Conservation (phyloP, 2,329 filamentous ascomycete genomes). For the Colletotrichum sp. region DNA sequence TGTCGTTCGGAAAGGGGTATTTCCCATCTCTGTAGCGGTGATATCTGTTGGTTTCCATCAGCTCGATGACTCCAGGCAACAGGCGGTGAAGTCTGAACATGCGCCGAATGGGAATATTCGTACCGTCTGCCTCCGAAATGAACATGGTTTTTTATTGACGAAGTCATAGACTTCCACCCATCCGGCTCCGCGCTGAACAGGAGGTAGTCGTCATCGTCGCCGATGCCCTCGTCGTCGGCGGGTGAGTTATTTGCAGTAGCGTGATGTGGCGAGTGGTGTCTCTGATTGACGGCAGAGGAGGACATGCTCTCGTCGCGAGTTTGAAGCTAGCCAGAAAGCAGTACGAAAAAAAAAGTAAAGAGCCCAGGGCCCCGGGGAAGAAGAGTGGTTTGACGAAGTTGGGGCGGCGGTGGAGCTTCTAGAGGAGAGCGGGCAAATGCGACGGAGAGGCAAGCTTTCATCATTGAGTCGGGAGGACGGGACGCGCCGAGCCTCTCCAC, state of each 20-base stretch:
- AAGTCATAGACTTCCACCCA: background rate
- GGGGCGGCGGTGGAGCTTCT: background rate
- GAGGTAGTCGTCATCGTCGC: background rate
- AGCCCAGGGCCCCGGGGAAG: background rate
- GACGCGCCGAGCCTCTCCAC: background rate
- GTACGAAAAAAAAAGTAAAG: background rate
- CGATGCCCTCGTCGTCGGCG: background rate
- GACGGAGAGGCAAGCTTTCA: background rate
- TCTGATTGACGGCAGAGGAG: background rate
- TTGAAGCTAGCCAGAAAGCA: background rate
- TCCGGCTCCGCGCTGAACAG: background rate
- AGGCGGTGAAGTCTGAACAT: background rate
- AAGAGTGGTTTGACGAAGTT: background rate
- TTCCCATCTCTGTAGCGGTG: conserved; percentile 6
- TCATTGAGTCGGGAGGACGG: background rate
- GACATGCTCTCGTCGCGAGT: background rate
- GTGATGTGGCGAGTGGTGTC: background rate
- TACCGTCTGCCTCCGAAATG: background rate
- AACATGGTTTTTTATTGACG: background rate
- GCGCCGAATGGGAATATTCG: too few species aligned
- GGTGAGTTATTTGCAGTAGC: background rate
- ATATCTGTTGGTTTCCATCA: background rate
- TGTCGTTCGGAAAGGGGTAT: conserved; percentile 30
- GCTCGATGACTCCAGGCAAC: background rate
- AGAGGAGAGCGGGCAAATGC: background rate